Evolutionary conservation across 257 asterid genomes (phyloP).

Genomic region (Jaltomata sinuosa): DNA sequence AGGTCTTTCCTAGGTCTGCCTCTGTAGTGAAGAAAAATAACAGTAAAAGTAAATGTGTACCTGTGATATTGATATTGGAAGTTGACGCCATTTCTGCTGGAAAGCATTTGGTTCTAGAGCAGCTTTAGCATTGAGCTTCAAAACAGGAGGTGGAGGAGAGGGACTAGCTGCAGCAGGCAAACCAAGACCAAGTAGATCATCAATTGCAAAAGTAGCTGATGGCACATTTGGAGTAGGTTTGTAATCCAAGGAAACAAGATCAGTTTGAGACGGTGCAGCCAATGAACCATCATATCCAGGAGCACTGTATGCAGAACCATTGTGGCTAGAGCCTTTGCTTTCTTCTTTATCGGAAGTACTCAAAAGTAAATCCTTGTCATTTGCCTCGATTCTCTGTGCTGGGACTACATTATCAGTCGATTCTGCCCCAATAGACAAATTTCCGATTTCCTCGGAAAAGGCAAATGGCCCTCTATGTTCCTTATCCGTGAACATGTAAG

Average conservation of each 20-base stretch:
- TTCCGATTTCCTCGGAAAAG: constrained; percentile 78
- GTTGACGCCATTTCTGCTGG: constrained; percentile 98
- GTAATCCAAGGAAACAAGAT: constrained; percentile 71
- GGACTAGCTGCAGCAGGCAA: constrained; percentile 42
- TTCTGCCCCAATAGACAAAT: constrained; percentile 55
- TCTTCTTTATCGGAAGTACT: constrained; percentile 85
- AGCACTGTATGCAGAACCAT: constrained; percentile 67
- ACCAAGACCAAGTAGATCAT: constrained; percentile 84
- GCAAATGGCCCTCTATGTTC: constrained; percentile 96
- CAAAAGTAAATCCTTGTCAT: constrained; percentile 81
- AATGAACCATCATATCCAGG: constrained; percentile 53
- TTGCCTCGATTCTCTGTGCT: constrained; percentile 75
- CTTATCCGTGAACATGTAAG: constrained; percentile 96
- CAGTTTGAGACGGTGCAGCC: constrained; percentile 34
- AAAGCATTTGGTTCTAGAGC: constrained; percentile 54
- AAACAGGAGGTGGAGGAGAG: constrained; percentile 42
- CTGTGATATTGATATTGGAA: constrained; percentile 61
- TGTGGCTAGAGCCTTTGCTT: constrained; percentile 40
- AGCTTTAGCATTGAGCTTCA: constrained; percentile 73
- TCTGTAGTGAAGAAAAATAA: background rate
- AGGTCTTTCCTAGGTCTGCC: background rate
- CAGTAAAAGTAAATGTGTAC: constrained; percentile 21
- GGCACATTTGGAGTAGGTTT: constrained; percentile 32
- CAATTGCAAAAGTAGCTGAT: constrained; percentile 56
- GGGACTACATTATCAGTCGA: constrained; percentile 41